Percentiles rank a stretch among this genome's conserved stretches.
Evolutionary conservation across 345 rosid genomes (phyloP).

Genomic region (Brassica carinata): DNA sequence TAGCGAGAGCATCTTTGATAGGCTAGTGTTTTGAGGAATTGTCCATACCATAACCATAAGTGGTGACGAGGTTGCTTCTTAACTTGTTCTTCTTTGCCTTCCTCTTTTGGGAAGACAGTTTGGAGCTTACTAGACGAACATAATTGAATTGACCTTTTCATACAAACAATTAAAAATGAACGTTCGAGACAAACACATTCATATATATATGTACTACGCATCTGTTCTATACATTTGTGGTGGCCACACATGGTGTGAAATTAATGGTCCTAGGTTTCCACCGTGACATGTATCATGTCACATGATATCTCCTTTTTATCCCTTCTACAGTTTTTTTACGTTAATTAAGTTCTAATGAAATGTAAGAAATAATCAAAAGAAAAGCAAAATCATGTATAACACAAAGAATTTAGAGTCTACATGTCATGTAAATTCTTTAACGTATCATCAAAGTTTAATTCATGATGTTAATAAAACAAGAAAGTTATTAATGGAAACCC

Average conservation of each 20-base stretch:
- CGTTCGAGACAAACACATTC: not conserved
- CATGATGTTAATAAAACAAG: not conserved
- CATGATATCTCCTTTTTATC: not conserved
- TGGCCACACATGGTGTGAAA: not conserved
- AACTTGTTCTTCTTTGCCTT: not conserved
- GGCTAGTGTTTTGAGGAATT: not conserved
- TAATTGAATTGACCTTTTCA: slow-evolving; percentile 23
- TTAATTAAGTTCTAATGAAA: not conserved
- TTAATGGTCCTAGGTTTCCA: not conserved
- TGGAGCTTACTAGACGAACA: not conserved
- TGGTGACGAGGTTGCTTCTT: slow-evolving; percentile 9
- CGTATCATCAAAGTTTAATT: too few relatives aligned
- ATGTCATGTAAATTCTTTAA: not conserved
- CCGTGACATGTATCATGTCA: not conserved
- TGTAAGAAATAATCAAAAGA: not conserved
- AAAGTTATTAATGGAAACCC: not conserved
- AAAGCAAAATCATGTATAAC: not conserved
- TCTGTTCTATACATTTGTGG: not conserved
- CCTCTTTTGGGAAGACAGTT: slow-evolving; percentile 2
- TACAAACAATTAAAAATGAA: slow-evolving; percentile 2
- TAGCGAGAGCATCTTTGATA: slow-evolving; percentile 4
- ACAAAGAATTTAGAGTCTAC: not conserved
- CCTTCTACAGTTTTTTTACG: not conserved
- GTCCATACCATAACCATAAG: slow-evolving; percentile 16
- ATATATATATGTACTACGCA: not conserved